Conservation (phyloP, 2,329 filamentous ascomycete genomes). For the Cladophialophora yegresii region DNA sequence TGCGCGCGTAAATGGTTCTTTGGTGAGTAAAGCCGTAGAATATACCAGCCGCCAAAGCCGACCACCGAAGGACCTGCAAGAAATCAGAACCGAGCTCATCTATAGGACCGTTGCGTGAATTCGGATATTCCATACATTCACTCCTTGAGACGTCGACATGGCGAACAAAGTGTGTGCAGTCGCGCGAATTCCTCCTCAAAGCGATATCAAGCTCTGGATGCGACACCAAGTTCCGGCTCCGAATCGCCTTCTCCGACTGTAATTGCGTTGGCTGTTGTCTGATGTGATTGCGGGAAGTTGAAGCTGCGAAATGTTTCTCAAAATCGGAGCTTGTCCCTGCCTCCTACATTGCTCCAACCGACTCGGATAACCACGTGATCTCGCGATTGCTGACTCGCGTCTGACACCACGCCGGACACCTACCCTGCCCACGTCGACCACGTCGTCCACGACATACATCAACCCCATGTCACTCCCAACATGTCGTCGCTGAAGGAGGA, state of each 20-base stretch:
- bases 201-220: constrained; percentile 4
- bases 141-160: constrained; percentile 67
- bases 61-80: constrained; percentile 89
- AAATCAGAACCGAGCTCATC: constrained; percentile 19
- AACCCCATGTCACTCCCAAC: constrained; percentile 29
- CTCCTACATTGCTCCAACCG: not conserved
- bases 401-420: not conserved
- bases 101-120: not conserved
- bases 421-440: too few species aligned
- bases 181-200: constrained; percentile 2
- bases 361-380: constrained; percentile 21
- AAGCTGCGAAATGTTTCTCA: constrained; percentile 29
- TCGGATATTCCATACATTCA: constrained; percentile 56
- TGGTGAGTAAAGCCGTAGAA: constrained; percentile 97
- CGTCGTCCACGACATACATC: not conserved
- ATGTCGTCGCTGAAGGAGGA: constrained; percentile 76
- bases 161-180: constrained; percentile 33
- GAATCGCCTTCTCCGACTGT: not conserved
- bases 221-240: constrained; percentile 1
- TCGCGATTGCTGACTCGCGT: constrained; percentile 15
- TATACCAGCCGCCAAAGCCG: constrained; percentile 84
- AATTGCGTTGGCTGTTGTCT: constrained; percentile 8
- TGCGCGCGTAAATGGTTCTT: constrained; percentile 70
- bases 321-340: constrained; percentile 25
- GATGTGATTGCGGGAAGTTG: constrained; percentile 16